Conservation (phyloP, 768 basidiomycete genomes). For the Trametes sanguinea region DNA sequence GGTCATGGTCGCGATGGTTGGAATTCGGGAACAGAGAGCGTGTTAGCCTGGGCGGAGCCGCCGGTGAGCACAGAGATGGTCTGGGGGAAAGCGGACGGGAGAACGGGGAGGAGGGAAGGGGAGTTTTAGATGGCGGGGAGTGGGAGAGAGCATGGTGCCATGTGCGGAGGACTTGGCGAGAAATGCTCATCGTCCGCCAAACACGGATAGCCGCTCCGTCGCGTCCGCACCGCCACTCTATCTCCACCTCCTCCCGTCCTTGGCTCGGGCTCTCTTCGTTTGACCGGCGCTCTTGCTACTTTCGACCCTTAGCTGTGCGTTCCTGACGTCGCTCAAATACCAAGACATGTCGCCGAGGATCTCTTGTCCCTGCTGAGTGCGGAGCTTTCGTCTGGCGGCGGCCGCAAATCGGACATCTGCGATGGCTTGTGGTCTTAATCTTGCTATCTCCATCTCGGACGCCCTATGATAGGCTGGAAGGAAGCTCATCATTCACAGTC, state of each 20-base stretch:
- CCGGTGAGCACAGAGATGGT: not conserved
- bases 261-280: not conserved
- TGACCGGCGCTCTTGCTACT: not conserved
- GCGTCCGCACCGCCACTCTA: conserved; percentile 18
- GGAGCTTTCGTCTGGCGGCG: too few species aligned
- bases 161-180: conserved; percentile 16
- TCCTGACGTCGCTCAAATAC: not conserved
- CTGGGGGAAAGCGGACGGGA: conserved; percentile 3
- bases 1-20: not conserved
- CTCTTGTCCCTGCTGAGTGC: too few species aligned
- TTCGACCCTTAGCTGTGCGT: not conserved
- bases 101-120: not conserved
- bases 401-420: too few species aligned
- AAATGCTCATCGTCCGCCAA: not conserved
- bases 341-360: not conserved
- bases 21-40: not conserved
- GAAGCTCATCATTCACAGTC: too few species aligned
- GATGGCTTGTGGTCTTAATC: too few species aligned
- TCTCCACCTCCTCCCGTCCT: conserved; percentile 5
- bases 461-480: too few species aligned
- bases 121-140: conserved; percentile 3
- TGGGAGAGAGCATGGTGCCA: conserved; percentile 9
- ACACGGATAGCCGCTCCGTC: conserved; percentile 11
- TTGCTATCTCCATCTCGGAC: too few species aligned
- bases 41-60: not conserved